Base-by-base conservation (phyloP, 2,329 filamentous ascomycete species). In the Phyllosticta capitalensis region DNA sequence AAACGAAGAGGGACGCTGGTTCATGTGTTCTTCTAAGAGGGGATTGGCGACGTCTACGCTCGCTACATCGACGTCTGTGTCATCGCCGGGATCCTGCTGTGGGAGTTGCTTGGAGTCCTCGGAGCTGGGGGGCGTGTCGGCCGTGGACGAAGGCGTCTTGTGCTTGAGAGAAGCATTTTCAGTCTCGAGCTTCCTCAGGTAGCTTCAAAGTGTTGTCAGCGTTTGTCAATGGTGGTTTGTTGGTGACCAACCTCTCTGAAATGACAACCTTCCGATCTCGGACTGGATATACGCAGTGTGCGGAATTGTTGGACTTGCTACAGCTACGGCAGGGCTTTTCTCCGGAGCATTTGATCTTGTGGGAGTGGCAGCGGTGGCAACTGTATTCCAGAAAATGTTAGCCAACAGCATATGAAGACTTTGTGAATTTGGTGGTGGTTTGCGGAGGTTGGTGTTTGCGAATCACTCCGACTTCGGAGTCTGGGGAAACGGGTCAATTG, bases 281-380 rank as follows among this genome's bases (percentile, higher is more conserved):
- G 45, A 56, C 54, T n/a, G 64, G 65, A 55, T 64, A 64, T 9
- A 60, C 57, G 55, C 66, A 67, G 2, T 60, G 51, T 3, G 62
- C 58, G 3, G 60, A 49, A 21, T 61, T 61, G 54, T 65, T 65
- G 10, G 63, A 64, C 48, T 62, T 63, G 33, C 59, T 54, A 30
- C 66, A 67, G 22, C 61, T 61, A 1, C 58, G 60, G 52, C 66
- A 67, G 21, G 66, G 66, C 38, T 61, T 64, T 54, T 67, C 65
- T 30, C 66, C 66, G 1, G 65, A 66, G 56, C 66, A 67, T 55
- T 66, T 66, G 55, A 66, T 67, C 61, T 67, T 67, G 21, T 67
- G 66, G 7, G 59, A 62, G 53, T 67, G 65, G 55, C 66, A 67
- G 56, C 65, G 52, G 19, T 63, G 58, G 21, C 66, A 67, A 33